Conservation (phyloP, 2,329 filamentous ascomycete species). For the Lasiodiplodia sp. region DNA sequence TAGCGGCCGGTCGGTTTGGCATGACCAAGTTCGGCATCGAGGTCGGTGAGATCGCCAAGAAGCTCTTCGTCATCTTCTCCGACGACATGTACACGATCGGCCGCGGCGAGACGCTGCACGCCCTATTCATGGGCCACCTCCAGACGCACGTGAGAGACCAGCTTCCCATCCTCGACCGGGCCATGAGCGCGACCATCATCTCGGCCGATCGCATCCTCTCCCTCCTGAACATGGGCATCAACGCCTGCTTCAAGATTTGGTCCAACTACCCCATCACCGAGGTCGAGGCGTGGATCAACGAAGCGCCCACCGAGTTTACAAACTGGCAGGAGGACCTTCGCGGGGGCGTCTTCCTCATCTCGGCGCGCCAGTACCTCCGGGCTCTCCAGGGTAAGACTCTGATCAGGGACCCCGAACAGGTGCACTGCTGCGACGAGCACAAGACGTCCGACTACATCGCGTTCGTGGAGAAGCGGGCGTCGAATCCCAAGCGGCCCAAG, state of each 20-base stretch:
- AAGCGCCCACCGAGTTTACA: slow-evolving; percentile 75
- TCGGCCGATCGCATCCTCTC: slow-evolving; percentile 76
- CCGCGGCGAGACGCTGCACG: slow-evolving; percentile 72
- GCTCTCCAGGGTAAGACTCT: slow-evolving; percentile 78
- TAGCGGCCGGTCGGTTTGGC: slow-evolving; percentile 73
- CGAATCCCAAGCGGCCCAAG: slow-evolving; percentile 69
- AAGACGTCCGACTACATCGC: slow-evolving; percentile 63
- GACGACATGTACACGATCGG: slow-evolving; percentile 71
- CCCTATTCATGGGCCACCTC: slow-evolving; percentile 74
- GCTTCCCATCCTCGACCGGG: slow-evolving; percentile 67
- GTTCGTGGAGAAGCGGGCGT: slow-evolving; percentile 54
- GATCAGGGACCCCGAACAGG: slow-evolving; percentile 56
- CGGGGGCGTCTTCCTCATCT: slow-evolving; percentile 73
- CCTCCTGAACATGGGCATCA: slow-evolving; percentile 74
- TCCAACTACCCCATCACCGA: slow-evolving; percentile 73
- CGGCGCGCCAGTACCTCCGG: slow-evolving; percentile 69
- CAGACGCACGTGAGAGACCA: slow-evolving; percentile 67
- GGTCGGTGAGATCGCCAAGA: slow-evolving; percentile 67
- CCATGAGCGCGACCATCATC: slow-evolving; percentile 69
- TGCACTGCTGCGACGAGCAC: slow-evolving; percentile 75
- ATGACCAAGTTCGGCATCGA: slow-evolving; percentile 73
- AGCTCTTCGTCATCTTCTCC: slow-evolving; percentile 68
- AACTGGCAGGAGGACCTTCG: slow-evolving; percentile 75
- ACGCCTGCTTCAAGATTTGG: slow-evolving; percentile 72
- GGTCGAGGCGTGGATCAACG: slow-evolving; percentile 73